These are phyloP conservation scores for Mentha longifolia DNA, from an alignment of 257 asterid genomes.

Conservation along the genomic window DNA sequence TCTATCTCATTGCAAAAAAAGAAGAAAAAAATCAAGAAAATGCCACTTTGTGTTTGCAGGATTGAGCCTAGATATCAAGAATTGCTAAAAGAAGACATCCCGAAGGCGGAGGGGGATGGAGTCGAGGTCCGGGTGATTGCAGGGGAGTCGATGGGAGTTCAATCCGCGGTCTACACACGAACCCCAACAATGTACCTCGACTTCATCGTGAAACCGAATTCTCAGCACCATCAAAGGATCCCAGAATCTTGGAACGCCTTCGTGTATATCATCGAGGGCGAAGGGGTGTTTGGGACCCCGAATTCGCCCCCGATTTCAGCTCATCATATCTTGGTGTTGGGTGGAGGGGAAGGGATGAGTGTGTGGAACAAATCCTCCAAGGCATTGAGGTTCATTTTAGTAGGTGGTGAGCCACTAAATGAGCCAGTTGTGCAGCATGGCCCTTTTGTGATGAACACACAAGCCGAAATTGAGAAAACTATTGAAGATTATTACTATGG, in stretches of 20 bases:
- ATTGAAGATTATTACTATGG: slow-evolving; percentile 74
- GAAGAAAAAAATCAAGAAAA: background rate
- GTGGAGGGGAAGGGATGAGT: slow-evolving; percentile 85
- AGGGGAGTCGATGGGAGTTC: slow-evolving; percentile 91
- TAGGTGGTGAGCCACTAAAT: slow-evolving; percentile 80
- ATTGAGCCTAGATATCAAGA: slow-evolving; percentile 91
- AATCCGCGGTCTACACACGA: slow-evolving; percentile 76
- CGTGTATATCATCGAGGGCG: slow-evolving; percentile 73
- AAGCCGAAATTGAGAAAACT: slow-evolving; percentile 77
- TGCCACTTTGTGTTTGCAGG: slow-evolving; percentile 45
- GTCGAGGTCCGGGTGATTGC: slow-evolving; percentile 81
- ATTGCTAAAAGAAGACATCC: slow-evolving; percentile 61
- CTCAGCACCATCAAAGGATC: slow-evolving; percentile 67
- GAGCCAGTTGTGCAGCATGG: slow-evolving; percentile 91
- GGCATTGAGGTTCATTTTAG: slow-evolving; percentile 67
- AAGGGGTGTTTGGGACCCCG: slow-evolving; percentile 66
- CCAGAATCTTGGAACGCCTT: slow-evolving; percentile 84
- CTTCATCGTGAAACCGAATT: slow-evolving; percentile 59
- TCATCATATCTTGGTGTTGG: slow-evolving; percentile 76
- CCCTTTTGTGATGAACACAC: slow-evolving; percentile 96
- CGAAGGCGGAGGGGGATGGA: slow-evolving; percentile 67
- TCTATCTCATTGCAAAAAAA: background rate
- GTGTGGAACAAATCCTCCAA: slow-evolving; percentile 72
- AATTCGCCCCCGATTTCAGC: slow-evolving; percentile 52
- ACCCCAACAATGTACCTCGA: slow-evolving; percentile 94